Evolutionary conservation across 805 yeast species (phyloP).

Genomic region (Blastobotrys peoriensis): DNA sequence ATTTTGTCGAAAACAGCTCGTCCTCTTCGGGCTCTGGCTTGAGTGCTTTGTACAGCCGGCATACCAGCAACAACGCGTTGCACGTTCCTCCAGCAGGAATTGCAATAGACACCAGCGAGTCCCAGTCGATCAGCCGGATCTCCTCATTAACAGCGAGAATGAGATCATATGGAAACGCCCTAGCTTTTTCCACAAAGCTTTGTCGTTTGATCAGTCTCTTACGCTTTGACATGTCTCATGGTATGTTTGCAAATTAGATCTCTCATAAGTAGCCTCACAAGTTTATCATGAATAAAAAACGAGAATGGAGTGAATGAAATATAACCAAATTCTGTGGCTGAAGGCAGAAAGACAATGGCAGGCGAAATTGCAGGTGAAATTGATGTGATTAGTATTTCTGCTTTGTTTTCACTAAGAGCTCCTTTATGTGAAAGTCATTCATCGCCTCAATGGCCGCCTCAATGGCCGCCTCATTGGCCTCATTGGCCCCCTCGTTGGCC

Average conservation of each 20-base stretch:
- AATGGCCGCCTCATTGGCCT: too few relatives aligned
- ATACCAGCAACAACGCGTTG: slow-evolving; percentile 18
- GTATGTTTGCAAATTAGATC: not conserved
- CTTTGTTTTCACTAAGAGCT: too few relatives aligned
- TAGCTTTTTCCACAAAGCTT: slow-evolving; percentile 7
- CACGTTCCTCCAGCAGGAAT: slow-evolving; percentile 18
- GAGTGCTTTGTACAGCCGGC: slow-evolving; percentile 10
- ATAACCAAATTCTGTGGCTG: too few relatives aligned
- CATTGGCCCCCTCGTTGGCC: too few relatives aligned
- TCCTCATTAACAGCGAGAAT: slow-evolving; percentile 23
- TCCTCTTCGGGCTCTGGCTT: slow-evolving; percentile 5
- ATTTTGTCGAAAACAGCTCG: slow-evolving; percentile 8
- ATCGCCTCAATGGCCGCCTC: too few relatives aligned
- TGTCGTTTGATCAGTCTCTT: slow-evolving; percentile 10
- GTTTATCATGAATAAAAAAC: too few relatives aligned
- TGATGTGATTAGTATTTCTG: too few relatives aligned
- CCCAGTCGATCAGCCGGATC: slow-evolving; percentile 28
- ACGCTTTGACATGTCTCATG: slow-evolving; percentile 3
- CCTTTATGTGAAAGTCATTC: too few relatives aligned
- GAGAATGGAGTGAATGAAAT: too few relatives aligned
- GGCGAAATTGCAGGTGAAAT: too few relatives aligned
- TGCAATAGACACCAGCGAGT: slow-evolving; percentile 18
- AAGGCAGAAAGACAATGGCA: too few relatives aligned
- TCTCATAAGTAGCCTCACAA: too few relatives aligned
- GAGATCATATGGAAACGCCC: slow-evolving; percentile 23